Evolutionary conservation across 2,329 filamentous ascomycete species (phyloP), one percentile per base, ranked within the genome.

Genomic region (Verticillium albo-atrum): DNA sequence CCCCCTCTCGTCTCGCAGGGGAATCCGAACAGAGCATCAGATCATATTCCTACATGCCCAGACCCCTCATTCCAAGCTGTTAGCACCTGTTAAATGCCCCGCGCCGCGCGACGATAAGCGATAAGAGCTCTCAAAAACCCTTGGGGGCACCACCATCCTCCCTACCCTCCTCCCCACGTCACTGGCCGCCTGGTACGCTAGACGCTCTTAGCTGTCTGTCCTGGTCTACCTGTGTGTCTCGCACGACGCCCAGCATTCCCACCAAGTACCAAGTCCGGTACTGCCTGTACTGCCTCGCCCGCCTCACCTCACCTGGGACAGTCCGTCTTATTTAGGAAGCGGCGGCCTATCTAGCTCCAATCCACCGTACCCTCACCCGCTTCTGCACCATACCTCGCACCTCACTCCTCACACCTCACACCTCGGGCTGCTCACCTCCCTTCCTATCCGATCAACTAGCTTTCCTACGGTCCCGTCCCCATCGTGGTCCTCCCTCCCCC

Each of bases 41-140:
- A 54, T 54, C 52, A 54, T 54, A 20, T 23, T 54, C n/a, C n/a
- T 50, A 50, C 42, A 34, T 32, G 52, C 28, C 52, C 27, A 54
- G 52, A 54, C 51, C 28, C 26, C 25, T 28, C 26, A n/a, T 32
- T 54, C 27, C n/a, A 54, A 30, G 27, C 17, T 54, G n/a, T 34
- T 54, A 20, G 27, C 17, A n/a, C 28, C 51, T 53, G 25, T n/a
- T 28, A 50, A 37, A 20, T 37, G 32, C 54, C 54, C 54, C 54
- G 54, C 54, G 54, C 34, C 52, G 27, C 27, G 15, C 26, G 17
- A 47, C 54, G 54, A 56, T 56, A 56, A 56, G 54, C 54, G 54
- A 56, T 56, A 56, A 56, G 54, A 56, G 54, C 54, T 56, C 23
- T 35, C 54, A 9, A 35, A 55, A 34, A 32, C 30, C 54, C 32